Percentiles rank a stretch among this genome's conserved stretches.
These are phyloP conservation scores for Isabelozyma rhagii DNA, from an alignment of 805 yeast genomes.

Conservation along the genomic window DNA sequence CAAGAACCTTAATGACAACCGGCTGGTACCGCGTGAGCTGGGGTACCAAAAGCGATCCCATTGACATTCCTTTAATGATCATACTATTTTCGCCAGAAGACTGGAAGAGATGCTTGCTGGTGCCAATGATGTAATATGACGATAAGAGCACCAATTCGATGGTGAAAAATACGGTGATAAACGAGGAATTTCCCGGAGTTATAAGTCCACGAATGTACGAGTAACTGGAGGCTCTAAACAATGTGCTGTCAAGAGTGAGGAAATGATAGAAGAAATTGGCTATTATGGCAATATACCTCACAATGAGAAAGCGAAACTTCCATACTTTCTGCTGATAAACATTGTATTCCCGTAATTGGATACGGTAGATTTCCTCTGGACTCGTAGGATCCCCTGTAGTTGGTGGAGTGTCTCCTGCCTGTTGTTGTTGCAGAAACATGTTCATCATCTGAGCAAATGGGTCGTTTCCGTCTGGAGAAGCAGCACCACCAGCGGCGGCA, in stretches of 20 bases:
- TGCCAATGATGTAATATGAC: slow-evolving; percentile 27
- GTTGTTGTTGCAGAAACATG: slow-evolving; percentile 11
- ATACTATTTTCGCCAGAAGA: slow-evolving; percentile 22
- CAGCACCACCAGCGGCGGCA: slow-evolving; percentile 7
- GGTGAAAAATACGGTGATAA: slow-evolving; percentile 26
- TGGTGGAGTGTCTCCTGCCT: slow-evolving; percentile 3
- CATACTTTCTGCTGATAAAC: slow-evolving; percentile 28
- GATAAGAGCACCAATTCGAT: slow-evolving; percentile 32
- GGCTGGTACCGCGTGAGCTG: slow-evolving; percentile 25
- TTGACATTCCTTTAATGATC: slow-evolving; percentile 23
- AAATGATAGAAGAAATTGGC: slow-evolving; percentile 36
- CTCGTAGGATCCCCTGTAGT: slow-evolving; percentile 3
- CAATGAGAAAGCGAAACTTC: slow-evolving; percentile 29
- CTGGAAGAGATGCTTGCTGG: slow-evolving; percentile 19
- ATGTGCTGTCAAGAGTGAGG: slow-evolving; percentile 9
- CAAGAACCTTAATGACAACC: slow-evolving; percentile 22
- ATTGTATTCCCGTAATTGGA: slow-evolving; percentile 25
- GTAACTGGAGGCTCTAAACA: slow-evolving; percentile 25
- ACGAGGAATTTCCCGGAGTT: slow-evolving; percentile 11
- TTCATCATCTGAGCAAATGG: slow-evolving; percentile 35
- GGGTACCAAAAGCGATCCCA: slow-evolving; percentile 35
- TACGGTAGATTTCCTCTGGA: slow-evolving; percentile 22
- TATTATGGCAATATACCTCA: slow-evolving; percentile 23
- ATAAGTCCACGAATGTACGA: slow-evolving; percentile 19
- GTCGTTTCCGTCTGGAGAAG: slow-evolving; percentile 7